Conservation (phyloP, 352 stramenopile genomes). For the Pythium pyrilobum region DNA sequence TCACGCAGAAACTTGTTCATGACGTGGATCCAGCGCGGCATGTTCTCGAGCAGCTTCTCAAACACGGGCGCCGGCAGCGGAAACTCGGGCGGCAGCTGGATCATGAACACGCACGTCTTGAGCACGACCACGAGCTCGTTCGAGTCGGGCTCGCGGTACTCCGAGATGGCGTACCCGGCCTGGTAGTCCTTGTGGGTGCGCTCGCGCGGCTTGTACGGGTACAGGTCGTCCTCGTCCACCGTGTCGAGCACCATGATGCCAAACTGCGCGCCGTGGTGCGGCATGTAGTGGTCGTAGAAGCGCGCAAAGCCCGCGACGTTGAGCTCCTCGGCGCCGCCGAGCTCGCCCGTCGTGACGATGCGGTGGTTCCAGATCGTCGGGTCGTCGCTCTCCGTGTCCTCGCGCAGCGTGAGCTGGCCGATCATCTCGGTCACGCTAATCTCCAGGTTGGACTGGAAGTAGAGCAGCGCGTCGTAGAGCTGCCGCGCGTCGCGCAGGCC, state of each 20-base stretch:
- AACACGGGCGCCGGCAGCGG: background rate
- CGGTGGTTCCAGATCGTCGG: slow-evolving; percentile 39
- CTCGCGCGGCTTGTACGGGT: slow-evolving; percentile 32
- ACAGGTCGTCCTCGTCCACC: slow-evolving; percentile 44
- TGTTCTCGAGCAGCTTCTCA: slow-evolving; percentile 12
- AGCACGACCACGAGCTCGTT: slow-evolving; percentile 11
- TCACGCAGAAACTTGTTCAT: slow-evolving; percentile 14
- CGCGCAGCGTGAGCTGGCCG: slow-evolving; percentile 38
- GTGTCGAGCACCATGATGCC: slow-evolving; percentile 30
- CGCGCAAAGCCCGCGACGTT: slow-evolving; percentile 25
- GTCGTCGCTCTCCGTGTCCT: slow-evolving; percentile 36
- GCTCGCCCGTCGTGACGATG: slow-evolving; percentile 26
- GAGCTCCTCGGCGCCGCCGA: slow-evolving; percentile 18
- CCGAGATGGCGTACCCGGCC: background rate
- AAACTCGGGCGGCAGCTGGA: slow-evolving; percentile 12
- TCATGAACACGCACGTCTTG: slow-evolving; percentile 8
- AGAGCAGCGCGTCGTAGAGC: slow-evolving; percentile 40
- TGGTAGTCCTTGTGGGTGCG: slow-evolving; percentile 16
- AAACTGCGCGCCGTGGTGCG: slow-evolving; percentile 15
- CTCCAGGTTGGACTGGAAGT: slow-evolving; percentile 46
- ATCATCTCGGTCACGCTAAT: slow-evolving; percentile 51
- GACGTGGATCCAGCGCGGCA: slow-evolving; percentile 12
- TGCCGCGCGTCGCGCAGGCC: slow-evolving; percentile 38
- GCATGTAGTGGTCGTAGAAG: slow-evolving; percentile 25
- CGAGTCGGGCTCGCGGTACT: slow-evolving; percentile 3